Base-by-base conservation (phyloP, 257 asterid species). In the Rehmannia glutinosa region DNA sequence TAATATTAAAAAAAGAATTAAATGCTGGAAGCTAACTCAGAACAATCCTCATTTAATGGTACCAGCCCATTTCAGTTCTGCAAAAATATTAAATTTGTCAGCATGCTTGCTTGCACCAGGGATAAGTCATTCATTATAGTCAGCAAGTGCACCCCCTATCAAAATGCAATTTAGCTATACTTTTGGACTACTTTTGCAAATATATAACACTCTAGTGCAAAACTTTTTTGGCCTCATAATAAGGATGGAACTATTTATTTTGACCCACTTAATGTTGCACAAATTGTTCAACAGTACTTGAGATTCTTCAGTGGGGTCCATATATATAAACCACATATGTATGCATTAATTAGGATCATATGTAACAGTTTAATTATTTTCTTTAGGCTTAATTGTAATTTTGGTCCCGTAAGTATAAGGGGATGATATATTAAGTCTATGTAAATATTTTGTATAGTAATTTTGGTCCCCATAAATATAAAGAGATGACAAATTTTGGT, bases 71-170 rank as follows among this genome's bases (percentile, higher is more conserved):
- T 36, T 66, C 80, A 75, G 79, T 73, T 77, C 77, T 79, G 89
- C 60, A 43, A n/a, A n/a, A n/a, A 30, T 70, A 82, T 50, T 82
- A 74, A 82, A 74, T 78, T 74, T 78, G 81, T 76, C 90, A 79
- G 85, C 85, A 74, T 78, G 81, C 81, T 73, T 77, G 70, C 55
- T 74, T n/a, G 85, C 83, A 66, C 71, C 81, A 54, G 61, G 50
- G 69, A 72, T 69, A 42, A 46, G 68, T 81, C 79, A 69, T 75
- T 74, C 74, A 50, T 43, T n/a, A 68, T 63, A 51, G 39, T 13
- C 55, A 33, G 7, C 39, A 21, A 6, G 5, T 45, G 6, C 51
- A 47, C 7, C 59, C 36, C 1, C 60, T 0, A 38, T 33, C 61
- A 28, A 30, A 15, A 2, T 73, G 73, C 54, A 55, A 72, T 35